Percentiles rank a stretch among this genome's conserved stretches.
phyloP scores from a whole-genome alignment of 768 basidiomycete species.

The Megacollybia marginata region DNA sequence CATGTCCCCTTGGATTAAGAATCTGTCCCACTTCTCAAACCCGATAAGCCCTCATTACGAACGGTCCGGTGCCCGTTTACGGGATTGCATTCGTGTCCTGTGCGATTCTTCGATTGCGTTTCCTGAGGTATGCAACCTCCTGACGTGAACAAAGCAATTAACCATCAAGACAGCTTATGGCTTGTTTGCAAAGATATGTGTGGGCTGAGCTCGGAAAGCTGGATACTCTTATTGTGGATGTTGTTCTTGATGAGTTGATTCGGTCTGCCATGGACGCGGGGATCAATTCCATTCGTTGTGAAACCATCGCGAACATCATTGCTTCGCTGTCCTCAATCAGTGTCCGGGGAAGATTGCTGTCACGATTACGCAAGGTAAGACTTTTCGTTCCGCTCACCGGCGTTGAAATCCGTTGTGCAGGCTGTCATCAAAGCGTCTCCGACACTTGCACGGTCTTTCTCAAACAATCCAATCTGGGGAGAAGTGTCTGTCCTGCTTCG shows the following conservation, averaged over 20 bases:
- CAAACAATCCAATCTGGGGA: constrained; percentile 69
- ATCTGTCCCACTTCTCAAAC: constrained; percentile 64
- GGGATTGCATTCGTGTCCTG: constrained; percentile 75
- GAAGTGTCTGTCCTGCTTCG: constrained; percentile 78
- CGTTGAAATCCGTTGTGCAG: constrained; percentile 23
- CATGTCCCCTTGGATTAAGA: constrained; percentile 84
- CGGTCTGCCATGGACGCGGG: constrained; percentile 81
- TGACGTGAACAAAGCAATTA: too few relatives aligned
- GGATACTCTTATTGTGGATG: constrained; percentile 59
- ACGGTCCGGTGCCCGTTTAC: constrained; percentile 63
- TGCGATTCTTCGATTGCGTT: constrained; percentile 69
- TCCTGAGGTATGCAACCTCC: constrained; percentile 44
- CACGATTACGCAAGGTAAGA: constrained; percentile 65
- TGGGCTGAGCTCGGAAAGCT: constrained; percentile 74
- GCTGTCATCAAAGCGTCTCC: constrained; percentile 68
- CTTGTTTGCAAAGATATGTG: constrained; percentile 62
- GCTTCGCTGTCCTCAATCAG: constrained; percentile 68
- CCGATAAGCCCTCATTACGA: constrained; percentile 64
- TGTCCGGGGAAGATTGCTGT: constrained; percentile 71
- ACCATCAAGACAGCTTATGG: constrained; percentile 41
- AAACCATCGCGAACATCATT: constrained; percentile 67
- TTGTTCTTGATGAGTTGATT: constrained; percentile 74
- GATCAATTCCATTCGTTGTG: constrained; percentile 66
- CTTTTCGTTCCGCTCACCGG: too few relatives aligned
- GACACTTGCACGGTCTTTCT: constrained; percentile 52